Percentiles rank a stretch among this genome's conserved stretches.
Conservation (phyloP, 345 rosid genomes). For the Linum lewisii region DNA sequence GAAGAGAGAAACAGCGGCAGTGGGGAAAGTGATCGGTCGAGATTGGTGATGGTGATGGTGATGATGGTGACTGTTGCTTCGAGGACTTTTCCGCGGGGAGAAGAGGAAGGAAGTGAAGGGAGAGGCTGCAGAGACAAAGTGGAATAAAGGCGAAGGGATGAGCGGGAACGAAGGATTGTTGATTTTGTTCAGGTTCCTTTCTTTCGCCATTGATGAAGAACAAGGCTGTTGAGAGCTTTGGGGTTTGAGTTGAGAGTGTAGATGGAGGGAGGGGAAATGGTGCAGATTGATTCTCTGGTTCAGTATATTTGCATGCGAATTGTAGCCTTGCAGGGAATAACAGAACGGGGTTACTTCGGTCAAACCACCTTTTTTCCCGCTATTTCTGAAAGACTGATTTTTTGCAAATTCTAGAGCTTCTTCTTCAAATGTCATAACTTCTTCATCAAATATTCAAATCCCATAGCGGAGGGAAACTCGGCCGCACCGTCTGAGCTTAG, state of each 20-base stretch:
- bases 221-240: not conserved
- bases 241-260: not conserved
- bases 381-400: too few species aligned
- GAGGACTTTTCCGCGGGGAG: conserved; percentile 41
- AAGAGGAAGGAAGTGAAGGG: conserved; percentile 27
- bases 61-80: too few species aligned
- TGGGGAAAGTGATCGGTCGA: conserved; percentile 14
- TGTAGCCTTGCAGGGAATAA: too few species aligned
- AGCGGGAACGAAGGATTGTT: conserved; percentile 32
- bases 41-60: conserved; percentile 15
- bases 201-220: conserved; percentile 52
- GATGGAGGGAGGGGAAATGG: not conserved
- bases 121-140: conserved; percentile 27
- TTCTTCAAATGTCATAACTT: too few species aligned
- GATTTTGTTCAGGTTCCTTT: conserved; percentile 34
- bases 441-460: too few species aligned
- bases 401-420: too few species aligned
- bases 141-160: conserved; percentile 33
- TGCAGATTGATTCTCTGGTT: too few species aligned
- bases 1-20: conserved; percentile 17
- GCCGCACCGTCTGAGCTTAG: too few species aligned
- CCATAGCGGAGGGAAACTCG: too few species aligned
- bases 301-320: too few species aligned
- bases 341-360: too few species aligned
- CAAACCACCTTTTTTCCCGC: too few species aligned